phyloP scores from a whole-genome alignment of 768 basidiomycete species.

The Suillus luteus region DNA sequence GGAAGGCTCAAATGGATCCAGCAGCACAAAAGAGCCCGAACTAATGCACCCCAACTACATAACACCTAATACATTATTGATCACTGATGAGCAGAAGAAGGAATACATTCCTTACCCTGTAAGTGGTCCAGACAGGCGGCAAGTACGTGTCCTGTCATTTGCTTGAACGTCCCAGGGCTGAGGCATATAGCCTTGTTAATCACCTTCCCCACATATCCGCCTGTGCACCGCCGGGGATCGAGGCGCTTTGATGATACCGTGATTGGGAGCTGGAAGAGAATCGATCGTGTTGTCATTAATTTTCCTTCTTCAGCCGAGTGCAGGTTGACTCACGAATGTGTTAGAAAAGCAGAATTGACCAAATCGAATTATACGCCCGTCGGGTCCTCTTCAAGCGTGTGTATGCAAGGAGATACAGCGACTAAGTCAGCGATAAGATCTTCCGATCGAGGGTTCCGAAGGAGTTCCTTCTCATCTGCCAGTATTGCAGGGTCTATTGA shows the following conservation, averaged over 20 bases:
- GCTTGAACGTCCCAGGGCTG: no score
- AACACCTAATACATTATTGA: no score
- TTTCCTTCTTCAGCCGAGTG: background rate
- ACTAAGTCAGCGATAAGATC: conserved; percentile 61
- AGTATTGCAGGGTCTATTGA: background rate
- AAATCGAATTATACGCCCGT: conserved; percentile 64
- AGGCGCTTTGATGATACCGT: conserved; percentile 59
- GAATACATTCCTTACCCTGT: no score
- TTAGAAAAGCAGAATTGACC: conserved; percentile 73
- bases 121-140: no score
- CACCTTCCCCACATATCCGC: no score
- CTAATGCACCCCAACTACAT: no score
- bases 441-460: conserved; percentile 58
- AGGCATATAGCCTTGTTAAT: no score
- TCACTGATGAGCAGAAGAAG: no score
- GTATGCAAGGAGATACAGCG: conserved; percentile 71
- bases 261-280: conserved; percentile 62
- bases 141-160: no score
- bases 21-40: no score
- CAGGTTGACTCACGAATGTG: conserved; percentile 47
- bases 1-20: no score
- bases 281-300: conserved; percentile 37
- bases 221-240: background rate
- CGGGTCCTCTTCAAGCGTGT: conserved; percentile 51
- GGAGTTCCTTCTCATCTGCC: conserved; percentile 47